These are phyloP conservation scores for carrot (Daucus carota) DNA, from an alignment of 129 eudicot genomes.

Conservation along the genomic window DH1_v3.0 NC_030382.2:45140501-45141000, in stretches of 20 bases:
- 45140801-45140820: constrained; percentile 95
- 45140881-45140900: neutral
- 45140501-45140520: constrained; percentile 91
- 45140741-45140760: constrained; percentile 50
- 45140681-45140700: constrained; percentile 70
- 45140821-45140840: constrained; percentile 76
- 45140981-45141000: neutral
- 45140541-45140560: constrained; percentile 95
- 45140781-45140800: constrained; percentile 62
- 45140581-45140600: constrained; percentile 94
- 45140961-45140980: neutral
- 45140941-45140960: neutral
- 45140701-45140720: constrained; percentile 39
- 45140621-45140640: constrained; percentile 89
- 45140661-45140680: constrained; percentile 97
- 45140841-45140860: constrained; percentile 7
- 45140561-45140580: constrained; percentile 93
- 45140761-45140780: constrained; percentile 50
- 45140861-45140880: neutral
- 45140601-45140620: constrained; percentile 77
- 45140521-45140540: constrained; percentile 93
- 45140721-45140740: constrained; percentile 42
- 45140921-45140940: neutral
- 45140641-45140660: constrained; percentile 89
- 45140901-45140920: neutral